Evolutionary conservation across 2,329 filamentous ascomycete species (phyloP).

Genomic region (Tolypocladium album): DNA sequence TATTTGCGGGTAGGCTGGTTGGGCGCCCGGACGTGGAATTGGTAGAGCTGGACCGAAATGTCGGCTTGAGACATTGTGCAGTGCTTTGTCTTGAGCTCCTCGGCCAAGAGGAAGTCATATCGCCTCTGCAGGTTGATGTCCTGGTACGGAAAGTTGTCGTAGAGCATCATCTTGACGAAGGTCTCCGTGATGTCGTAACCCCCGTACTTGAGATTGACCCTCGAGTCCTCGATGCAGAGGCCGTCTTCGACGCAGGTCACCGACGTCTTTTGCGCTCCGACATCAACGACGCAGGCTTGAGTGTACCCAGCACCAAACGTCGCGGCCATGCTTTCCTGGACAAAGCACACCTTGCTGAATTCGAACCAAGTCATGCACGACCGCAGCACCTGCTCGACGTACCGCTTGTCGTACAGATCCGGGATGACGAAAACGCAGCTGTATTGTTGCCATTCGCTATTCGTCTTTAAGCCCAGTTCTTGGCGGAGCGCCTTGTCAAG

Average conservation of each 20-base stretch:
- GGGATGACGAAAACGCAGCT: conserved; percentile 96
- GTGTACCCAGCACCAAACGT: conserved; percentile 94
- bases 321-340: conserved; percentile 90
- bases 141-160: conserved; percentile 88
- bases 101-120: conserved; percentile 86
- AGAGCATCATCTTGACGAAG: conserved; percentile 96
- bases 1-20: conserved; percentile 89
- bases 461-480: conserved; percentile 69
- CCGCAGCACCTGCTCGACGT: conserved; percentile 75
- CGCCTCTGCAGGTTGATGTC: conserved; percentile 86
- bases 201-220: conserved; percentile 90
- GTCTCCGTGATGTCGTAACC: conserved; percentile 88
- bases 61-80: conserved; percentile 86
- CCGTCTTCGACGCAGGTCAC: conserved; percentile 96
- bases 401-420: conserved; percentile 89
- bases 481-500: conserved; percentile 76
- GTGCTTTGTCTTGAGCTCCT: conserved; percentile 89
- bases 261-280: conserved; percentile 94
- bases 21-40: conserved; percentile 82
- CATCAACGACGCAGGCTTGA: conserved; percentile 87
- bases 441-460: conserved; percentile 79
- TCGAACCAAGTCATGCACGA: conserved; percentile 84
- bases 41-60: conserved; percentile 76
- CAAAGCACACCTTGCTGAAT: conserved; percentile 82
- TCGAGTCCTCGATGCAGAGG: conserved; percentile 86